Evolutionary conservation across 2,329 filamentous ascomycete species (phyloP), one percentile per base, ranked within the genome.

Genomic region (Parastagonospora nodorum): DNA sequence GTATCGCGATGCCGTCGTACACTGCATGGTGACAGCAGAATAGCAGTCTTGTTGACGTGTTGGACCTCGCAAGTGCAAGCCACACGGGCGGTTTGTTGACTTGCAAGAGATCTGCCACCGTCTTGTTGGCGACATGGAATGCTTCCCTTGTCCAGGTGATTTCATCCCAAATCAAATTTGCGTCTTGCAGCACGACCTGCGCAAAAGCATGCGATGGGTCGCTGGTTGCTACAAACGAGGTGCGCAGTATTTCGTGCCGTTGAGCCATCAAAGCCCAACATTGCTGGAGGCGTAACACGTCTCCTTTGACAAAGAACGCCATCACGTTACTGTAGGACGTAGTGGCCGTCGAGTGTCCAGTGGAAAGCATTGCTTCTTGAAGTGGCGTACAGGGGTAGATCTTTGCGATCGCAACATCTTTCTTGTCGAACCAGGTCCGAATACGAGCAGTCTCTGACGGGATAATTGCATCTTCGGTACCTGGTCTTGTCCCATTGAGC

Each of bases 321-420:
- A 90, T 84, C 41, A 83, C 83, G 67, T 96, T 96, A 63, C 82
- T 85, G 67, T 96, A 96, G 2, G 85, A 79, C 1, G 74, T 73
- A 9, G 75, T 69, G 1, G 72, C 72, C 2, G 55, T 77, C 62
- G 74, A 74, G 4, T 70, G 59, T 24, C 74, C 74, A 8, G 84
- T 82, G 2, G 85, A 87, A 0, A 96, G 78, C 91, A 96, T 96
- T 1, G 88, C 88, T 75, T 95, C 89, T 69, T 97, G 92, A 0
- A 97, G 76, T 1, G 92, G 89, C 1, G 91, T 95, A 67, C 92
- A 96, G 1, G 92, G 92, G 5, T 92, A 74, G 8, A 96, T 78
- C 1, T 76, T 78, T 28, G 82, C 73, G 2, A 75, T 0, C 59
- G 38, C 4, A 71, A 67, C 27, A 6, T 57, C 61, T 30, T 48